Conservation (phyloP, 495 filamentous ascomycete species). For the Aspergillus panamensis region DNA sequence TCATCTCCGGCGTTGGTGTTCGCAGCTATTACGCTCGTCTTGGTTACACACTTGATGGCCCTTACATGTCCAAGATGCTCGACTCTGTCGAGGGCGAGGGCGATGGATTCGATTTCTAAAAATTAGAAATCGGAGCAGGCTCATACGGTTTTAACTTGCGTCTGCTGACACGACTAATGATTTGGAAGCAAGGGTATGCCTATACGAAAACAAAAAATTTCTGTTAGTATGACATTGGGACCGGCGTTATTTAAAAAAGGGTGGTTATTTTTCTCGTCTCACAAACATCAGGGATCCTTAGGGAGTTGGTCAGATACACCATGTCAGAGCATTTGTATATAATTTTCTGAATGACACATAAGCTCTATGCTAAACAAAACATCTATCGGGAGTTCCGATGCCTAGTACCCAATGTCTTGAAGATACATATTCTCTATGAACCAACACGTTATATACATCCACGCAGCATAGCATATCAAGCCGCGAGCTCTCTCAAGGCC, state of each 20-base stretch:
- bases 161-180: constrained; percentile 1
- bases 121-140: neutral
- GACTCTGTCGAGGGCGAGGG: constrained; percentile 41
- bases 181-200: neutral
- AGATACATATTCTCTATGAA: constrained; percentile 4
- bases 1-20: constrained; percentile 94
- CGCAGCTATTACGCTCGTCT: constrained; percentile 89
- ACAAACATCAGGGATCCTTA: neutral
- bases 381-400: too few relatives aligned
- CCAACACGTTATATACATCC: constrained; percentile 17
- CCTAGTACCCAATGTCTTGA: neutral
- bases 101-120: neutral
- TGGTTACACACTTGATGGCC: constrained; percentile 88
- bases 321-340: neutral
- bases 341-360: too few relatives aligned
- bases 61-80: constrained; percentile 77
- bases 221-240: neutral
- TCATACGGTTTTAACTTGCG: neutral
- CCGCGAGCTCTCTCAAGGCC: neutral
- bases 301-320: neutral
- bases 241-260: neutral
- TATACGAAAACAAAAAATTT: constrained; percentile 8
- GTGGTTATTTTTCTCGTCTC: neutral
- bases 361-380: too few relatives aligned
- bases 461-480: neutral